phyloP scores from a whole-genome alignment of 805 yeast genomes.

The Wickerhamiella sergipiensis region DNA sequence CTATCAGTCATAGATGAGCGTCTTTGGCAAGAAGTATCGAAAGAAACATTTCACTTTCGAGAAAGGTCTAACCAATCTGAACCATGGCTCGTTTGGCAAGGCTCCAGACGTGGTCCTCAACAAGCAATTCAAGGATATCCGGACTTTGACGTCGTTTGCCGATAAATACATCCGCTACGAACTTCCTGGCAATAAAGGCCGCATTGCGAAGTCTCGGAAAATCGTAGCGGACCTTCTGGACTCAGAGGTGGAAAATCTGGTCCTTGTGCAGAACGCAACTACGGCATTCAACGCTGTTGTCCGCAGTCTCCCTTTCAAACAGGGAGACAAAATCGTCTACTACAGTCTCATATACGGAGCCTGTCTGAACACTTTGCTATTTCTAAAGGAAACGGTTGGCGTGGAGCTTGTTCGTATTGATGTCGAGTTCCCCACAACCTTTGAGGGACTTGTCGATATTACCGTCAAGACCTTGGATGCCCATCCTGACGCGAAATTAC shows the following conservation, averaged over 20 bases:
- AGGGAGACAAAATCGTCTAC: conserved; percentile 39
- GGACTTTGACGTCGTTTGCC: conserved; percentile 29
- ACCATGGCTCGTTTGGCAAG: conserved; percentile 55
- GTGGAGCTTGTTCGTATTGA: conserved; percentile 28
- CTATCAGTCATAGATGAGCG: background rate
- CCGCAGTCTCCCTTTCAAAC: conserved; percentile 38
- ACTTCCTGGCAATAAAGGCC: conserved; percentile 13
- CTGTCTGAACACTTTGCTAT: conserved; percentile 35
- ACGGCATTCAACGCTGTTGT: conserved; percentile 44
- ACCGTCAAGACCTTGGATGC: conserved; percentile 21
- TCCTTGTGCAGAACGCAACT: conserved; percentile 46
- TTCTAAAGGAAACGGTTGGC: conserved; percentile 19
- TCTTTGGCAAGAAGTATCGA: conserved; percentile 38
- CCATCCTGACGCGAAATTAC: conserved; percentile 26
- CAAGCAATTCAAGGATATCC: conserved; percentile 22
- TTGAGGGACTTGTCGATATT: conserved; percentile 28
- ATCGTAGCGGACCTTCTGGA: conserved; percentile 32
- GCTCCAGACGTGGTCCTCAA: conserved; percentile 37
- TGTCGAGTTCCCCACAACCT: conserved; percentile 32
- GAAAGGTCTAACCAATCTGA: conserved; percentile 33
- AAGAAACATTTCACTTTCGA: conserved; percentile 20
- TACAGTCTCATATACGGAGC: conserved; percentile 41
- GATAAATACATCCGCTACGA: conserved; percentile 31
- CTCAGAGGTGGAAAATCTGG: conserved; percentile 35
- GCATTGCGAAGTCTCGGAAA: conserved; percentile 20